Base-by-base conservation (phyloP, 2,329 filamentous ascomycete species). In the Calonectria ilicicola region DNA sequence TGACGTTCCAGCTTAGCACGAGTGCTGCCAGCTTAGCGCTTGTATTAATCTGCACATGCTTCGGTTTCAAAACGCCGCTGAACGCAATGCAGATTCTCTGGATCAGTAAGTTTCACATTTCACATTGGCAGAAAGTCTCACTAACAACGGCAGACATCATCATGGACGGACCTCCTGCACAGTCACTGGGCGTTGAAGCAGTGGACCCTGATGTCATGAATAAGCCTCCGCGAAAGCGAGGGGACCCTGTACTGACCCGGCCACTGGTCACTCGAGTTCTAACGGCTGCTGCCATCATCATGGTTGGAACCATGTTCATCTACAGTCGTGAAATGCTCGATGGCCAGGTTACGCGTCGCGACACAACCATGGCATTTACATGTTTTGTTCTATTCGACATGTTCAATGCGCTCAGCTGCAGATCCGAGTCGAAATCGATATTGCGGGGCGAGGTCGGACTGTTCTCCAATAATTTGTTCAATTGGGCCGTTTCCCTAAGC, bases 61-160 rank as follows among this genome's bases (percentile, higher is more conserved):
- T 98, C 74, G 97, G 97, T 46, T 97, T 97, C 86, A 96, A 95
- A 85, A 98, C 97, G 82, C 97, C 97, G 56, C 89, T 99, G 73
- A 99, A 99, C 83, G 95, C 97, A 63, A 99, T 99, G 97, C 97
- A 99, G 86, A 99, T 99, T 86, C 90, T 99, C 49, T 99, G 97
- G 97, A 99, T 99, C 81, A 99, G 96, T 98, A 87, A 87, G 95
- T 90, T 15, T 8, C 62, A 8, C n/a, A 26, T 10, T 65, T 21
- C 4, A 4, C 12, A 19, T 27, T 14, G 8, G 6, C 15, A 47
- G 12, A 19, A 46, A 44, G 29, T 19, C 74, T 80, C 73, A 82
- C 68, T 56, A 21, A 40, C 42, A 26, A 42, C n/a, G 6, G 14
- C 78, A 98, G 96, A 99, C 83, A 98, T 99, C 81, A 96, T 99